phyloP scores from a whole-genome alignment of 805 yeast species.

The Ascoidea rubescens region DNA sequence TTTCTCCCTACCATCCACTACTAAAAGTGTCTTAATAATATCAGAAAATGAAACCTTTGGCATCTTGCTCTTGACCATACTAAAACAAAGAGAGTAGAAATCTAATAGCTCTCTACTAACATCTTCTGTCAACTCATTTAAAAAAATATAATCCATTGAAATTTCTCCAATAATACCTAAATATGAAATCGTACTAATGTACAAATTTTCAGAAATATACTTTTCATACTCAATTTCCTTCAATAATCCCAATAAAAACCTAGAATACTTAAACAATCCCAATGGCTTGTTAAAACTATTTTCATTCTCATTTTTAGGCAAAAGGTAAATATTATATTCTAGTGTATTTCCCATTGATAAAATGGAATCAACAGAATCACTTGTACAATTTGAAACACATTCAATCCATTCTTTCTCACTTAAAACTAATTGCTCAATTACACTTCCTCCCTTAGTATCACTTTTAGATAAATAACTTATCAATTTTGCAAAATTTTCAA shows the following conservation, averaged over 20 bases:
- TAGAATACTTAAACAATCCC: too few relatives aligned
- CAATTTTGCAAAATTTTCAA: not conserved
- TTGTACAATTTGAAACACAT: not conserved
- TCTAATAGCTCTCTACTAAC: not conserved
- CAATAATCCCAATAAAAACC: too few relatives aligned
- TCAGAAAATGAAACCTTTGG: not conserved
- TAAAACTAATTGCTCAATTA: not conserved
- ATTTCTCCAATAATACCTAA: not conserved
- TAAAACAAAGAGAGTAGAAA: not conserved
- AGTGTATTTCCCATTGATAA: not conserved
- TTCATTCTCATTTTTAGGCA: too few relatives aligned
- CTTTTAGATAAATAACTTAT: too few relatives aligned
- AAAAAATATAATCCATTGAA: not conserved
- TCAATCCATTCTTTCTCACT: not conserved
- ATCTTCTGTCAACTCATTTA: not conserved
- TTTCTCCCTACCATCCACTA: too few relatives aligned
- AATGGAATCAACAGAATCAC: not conserved
- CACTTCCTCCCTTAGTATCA: not conserved
- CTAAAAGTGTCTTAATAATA: not conserved
- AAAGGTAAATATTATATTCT: not conserved
- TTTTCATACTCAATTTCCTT: too few relatives aligned
- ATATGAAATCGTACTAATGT: too few relatives aligned
- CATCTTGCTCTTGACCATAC: too few relatives aligned
- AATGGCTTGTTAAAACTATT: too few relatives aligned
- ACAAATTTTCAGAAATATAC: too few relatives aligned